Evolutionary conservation across 495 filamentous ascomycete species (phyloP), one percentile per base, ranked within the genome.

Genomic region (Hypoxylon fuscum): DNA sequence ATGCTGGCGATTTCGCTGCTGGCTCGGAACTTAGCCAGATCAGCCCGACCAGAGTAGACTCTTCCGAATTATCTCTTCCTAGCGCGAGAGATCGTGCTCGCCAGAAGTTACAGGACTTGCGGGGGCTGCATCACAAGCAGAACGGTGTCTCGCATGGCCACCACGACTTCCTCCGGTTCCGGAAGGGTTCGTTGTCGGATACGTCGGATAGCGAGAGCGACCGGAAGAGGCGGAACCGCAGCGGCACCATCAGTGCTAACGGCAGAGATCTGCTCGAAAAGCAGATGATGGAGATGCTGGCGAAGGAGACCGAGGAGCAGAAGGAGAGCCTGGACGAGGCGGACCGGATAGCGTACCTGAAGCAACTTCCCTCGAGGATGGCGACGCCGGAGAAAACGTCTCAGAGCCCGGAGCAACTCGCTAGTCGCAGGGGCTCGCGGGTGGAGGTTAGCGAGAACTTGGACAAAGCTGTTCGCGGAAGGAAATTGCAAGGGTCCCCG

Each of bases 271-370:
- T 88, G 11, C 73, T 91, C 5, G 85, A 87, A 53, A 87, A 85
- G 63, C 87, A 89, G 58, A 87, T 91, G 84, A 78, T 81, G 60
- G 79, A 85, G n/a, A 81, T 89, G 76, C 74, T 89, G 10, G 82
- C 76, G 3, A 80, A 74, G 32, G 85, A 87, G 62, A 62, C 68
- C 18, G 77, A 79, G 4, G 72, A 70, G 18, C 71, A 76, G 46
- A 54, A 59, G 15, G 55, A 62, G 29, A 59, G 59, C 20, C 48
- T 65, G 2, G 74, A 71, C 22, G 78, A 75, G 27, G 17, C 47
- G 22, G 68, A 71, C 21, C 47, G 65, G 21, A 44, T 57, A 32
- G 57, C n/a, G 15, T 15, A 58, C 34, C 71, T 76, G 34, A 75
- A 73, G 62, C 61, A 69, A 2, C 43, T 69, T 11, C 62, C 64